phyloP scores from a whole-genome alignment of 1,284 basidiomycete species.

The Erythrobasidium hasegawianum region DNA sequence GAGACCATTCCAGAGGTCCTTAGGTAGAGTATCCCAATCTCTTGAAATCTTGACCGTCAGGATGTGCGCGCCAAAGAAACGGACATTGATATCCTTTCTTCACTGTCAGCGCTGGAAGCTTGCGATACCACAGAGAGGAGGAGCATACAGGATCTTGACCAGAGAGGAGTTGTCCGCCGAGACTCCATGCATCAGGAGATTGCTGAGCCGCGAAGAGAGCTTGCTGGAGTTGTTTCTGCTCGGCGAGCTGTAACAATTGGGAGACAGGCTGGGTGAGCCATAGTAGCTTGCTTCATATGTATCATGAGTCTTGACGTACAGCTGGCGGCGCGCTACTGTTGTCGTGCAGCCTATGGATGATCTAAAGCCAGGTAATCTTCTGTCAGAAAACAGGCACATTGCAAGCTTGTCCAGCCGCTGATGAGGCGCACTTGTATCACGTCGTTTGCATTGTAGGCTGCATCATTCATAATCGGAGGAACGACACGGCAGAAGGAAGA shows the following conservation, averaged over 20 bases:
- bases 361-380: constrained; percentile 1
- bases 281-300: too few relatives aligned
- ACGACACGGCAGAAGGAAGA: too few relatives aligned
- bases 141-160: constrained; percentile 2
- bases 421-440: not conserved
- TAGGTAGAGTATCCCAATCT: constrained; percentile 38
- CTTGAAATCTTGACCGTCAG: constrained; percentile 41
- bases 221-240: constrained; percentile 32
- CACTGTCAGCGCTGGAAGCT: not conserved
- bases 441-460: not conserved
- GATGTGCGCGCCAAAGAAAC: constrained; percentile 45
- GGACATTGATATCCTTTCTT: constrained; percentile 34
- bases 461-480: not conserved
- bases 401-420: not conserved
- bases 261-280: too few relatives aligned
- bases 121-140: too few relatives aligned
- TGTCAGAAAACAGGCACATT: not conserved
- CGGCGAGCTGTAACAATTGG: constrained; percentile 24
- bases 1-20: constrained; percentile 29
- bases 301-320: not conserved
- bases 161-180: constrained; percentile 22
- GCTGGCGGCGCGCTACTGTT: not conserved
- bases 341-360: constrained; percentile 26
- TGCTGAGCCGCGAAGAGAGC: constrained; percentile 35
- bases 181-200: constrained; percentile 18